A percentile compares a stretch with the other conserved stretches of the same genome.
Conservation (phyloP, 768 basidiomycete genomes). For the Punctularia strigosozonata region DNA sequence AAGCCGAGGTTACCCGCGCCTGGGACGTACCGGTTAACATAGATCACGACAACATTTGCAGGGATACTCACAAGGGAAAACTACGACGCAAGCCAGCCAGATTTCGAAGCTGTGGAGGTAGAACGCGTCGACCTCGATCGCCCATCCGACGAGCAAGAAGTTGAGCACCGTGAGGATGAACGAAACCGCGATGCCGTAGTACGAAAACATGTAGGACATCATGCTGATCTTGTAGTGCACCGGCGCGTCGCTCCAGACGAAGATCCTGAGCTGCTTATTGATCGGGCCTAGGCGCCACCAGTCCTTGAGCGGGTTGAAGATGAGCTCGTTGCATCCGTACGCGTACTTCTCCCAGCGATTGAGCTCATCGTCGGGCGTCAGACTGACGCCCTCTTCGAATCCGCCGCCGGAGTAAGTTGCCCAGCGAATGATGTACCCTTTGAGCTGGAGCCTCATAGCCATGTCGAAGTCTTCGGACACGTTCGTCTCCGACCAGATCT, state of each 20-base stretch:
- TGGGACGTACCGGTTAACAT: too few relatives aligned
- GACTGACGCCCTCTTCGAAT: slow-evolving; percentile 86
- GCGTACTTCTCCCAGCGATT: slow-evolving; percentile 90
- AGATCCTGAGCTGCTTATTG: slow-evolving; percentile 65
- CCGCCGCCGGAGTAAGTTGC: slow-evolving; percentile 76
- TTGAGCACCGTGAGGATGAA: slow-evolving; percentile 39
- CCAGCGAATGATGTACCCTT: slow-evolving; percentile 74
- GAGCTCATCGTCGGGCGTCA: slow-evolving; percentile 84
- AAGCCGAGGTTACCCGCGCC: slow-evolving; percentile 57
- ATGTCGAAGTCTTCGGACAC: slow-evolving; percentile 82
- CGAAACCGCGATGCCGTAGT: slow-evolving; percentile 50
- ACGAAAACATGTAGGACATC: slow-evolving; percentile 51
- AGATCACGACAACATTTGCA: too few relatives aligned
- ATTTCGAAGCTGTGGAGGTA: slow-evolving; percentile 67
- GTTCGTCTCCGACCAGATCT: slow-evolving; percentile 77
- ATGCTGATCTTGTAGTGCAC: slow-evolving; percentile 77
- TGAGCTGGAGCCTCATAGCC: slow-evolving; percentile 48
- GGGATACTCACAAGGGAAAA: too few relatives aligned
- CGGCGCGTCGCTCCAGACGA: slow-evolving; percentile 67
- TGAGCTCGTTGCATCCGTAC: slow-evolving; percentile 67
- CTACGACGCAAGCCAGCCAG: slow-evolving; percentile 60
- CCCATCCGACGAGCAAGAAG: slow-evolving; percentile 49
- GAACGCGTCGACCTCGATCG: slow-evolving; percentile 51
- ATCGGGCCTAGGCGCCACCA: slow-evolving; percentile 80
- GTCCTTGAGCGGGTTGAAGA: slow-evolving; percentile 72